Evolutionary conservation across 2,329 filamentous ascomycete genomes (phyloP), one percentile per base, ranked within the genome.

Genomic region (Neofusicoccum cordaticola): DNA sequence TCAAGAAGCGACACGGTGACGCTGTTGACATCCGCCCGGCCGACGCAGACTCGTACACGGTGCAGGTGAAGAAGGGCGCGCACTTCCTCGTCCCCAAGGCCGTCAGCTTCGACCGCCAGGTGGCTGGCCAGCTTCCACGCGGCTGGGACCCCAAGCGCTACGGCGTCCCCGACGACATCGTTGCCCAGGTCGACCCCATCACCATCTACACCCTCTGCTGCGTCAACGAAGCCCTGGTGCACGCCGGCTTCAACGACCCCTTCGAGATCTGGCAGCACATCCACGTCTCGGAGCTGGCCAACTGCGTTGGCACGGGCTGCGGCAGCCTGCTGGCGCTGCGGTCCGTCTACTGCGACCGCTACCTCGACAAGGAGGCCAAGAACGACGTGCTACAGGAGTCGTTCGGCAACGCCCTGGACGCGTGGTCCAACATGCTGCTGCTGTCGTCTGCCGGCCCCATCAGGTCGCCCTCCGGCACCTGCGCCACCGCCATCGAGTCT

Each of bases 341-440:
- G 22, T 22, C 22, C 22, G 22, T 22, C 22, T 22, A 22, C 22
- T 22, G 22, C 22, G 22, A 22, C 22, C 22, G 22, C 22, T 22
- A 22, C 22, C 22, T 22, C 22, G 22, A 22, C 22, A 22, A 22
- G 22, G 22, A 22, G 22, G 22, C 22, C 22, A 72, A 75, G 58
- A 75, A 67, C 56, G 77, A 80, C 51, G 70, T 76, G 13, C 64
- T 80, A 0, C 68, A 69, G 3, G 78, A 80, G 22, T 71, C 76
- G 0, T 79, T 76, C 65, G 50, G 74, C 42, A 79, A 78, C 67
- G 74, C 78, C 0, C 67, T 68, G 0, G 70, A 67, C 1, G 77
- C 78, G 0, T 80, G 78, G 78, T 65, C 77, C n/a, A 80, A 80
- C 57, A 80, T 80, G 78, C 73, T 80, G 11, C 70, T 80, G n/a